Evolutionary conservation across 2,329 filamentous ascomycete genomes (phyloP).

Genomic region (Aspergillus ibericus): DNA sequence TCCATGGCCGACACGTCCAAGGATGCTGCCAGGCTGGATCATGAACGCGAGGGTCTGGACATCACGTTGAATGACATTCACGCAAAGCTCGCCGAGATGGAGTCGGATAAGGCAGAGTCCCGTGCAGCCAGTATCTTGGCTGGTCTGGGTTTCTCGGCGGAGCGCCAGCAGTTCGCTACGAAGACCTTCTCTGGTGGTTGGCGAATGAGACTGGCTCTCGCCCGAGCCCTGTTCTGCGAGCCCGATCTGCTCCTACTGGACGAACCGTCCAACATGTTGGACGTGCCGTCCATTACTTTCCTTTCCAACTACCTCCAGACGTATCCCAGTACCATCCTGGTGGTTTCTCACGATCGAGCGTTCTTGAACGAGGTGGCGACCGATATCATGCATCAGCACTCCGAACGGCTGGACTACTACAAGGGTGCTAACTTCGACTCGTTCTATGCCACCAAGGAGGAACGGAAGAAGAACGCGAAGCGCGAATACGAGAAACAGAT

Average conservation of each 20-base stretch:
- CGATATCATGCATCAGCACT: slow-evolving; percentile 98
- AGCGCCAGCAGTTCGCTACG: slow-evolving; percentile 87
- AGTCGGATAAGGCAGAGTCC: slow-evolving; percentile 96
- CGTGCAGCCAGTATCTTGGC: slow-evolving; percentile 93
- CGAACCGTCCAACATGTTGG: slow-evolving; percentile 79
- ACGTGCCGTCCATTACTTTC: slow-evolving; percentile 99
- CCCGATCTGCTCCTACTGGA: slow-evolving; percentile 93
- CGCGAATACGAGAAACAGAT: slow-evolving; percentile 99
- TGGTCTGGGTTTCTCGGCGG: slow-evolving; percentile 92
- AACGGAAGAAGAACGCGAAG: slow-evolving; percentile 93
- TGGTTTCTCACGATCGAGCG: slow-evolving; percentile 97
- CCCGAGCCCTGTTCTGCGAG: slow-evolving; percentile 95
- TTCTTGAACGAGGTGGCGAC: slow-evolving; percentile 99
- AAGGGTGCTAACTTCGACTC: slow-evolving; percentile 82
- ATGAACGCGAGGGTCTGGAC: slow-evolving; percentile 85
- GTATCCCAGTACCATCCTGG: slow-evolving; percentile 92
- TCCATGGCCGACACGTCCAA: slow-evolving; percentile 87
- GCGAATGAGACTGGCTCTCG: slow-evolving; percentile 95
- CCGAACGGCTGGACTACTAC: slow-evolving; percentile 96
- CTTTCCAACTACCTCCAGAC: slow-evolving; percentile 90
- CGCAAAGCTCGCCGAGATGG: slow-evolving; percentile 92
- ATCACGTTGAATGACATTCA: slow-evolving; percentile 89
- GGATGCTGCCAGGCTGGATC: slow-evolving; percentile 81
- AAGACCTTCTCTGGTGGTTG: slow-evolving; percentile 99
- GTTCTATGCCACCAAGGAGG: slow-evolving; percentile 88